These are phyloP conservation scores for Saururus chinensis DNA, from an alignment of 164 flowering plant species.

Conservation along the genomic window DNA sequence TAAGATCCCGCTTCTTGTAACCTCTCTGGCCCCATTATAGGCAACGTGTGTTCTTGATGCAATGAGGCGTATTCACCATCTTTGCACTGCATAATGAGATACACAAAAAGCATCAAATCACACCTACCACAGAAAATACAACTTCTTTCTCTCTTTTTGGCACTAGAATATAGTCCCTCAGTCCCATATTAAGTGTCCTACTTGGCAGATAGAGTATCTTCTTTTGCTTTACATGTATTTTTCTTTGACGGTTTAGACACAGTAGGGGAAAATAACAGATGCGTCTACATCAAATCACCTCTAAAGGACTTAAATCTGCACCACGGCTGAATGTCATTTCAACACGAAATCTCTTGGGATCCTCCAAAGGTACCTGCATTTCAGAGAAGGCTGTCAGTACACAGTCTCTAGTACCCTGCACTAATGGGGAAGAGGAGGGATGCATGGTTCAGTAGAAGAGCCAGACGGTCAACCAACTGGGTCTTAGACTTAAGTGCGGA, in stretches of 20 bases:
- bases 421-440: neutral
- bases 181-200: too few relatives aligned
- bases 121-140: neutral
- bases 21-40: constrained; percentile 98
- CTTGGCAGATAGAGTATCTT: too few relatives aligned
- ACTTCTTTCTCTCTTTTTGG: neutral
- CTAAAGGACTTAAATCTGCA: constrained; percentile 93
- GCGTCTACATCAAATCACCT: constrained; percentile 29
- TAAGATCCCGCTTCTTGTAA: constrained; percentile 87
- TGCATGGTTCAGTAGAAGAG: too few relatives aligned
- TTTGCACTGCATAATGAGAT: constrained; percentile 32
- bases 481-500: neutral
- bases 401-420: neutral
- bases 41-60: constrained; percentile 91
- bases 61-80: constrained; percentile 62
- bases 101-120: neutral
- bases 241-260: too few relatives aligned
- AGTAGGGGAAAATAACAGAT: too few relatives aligned
- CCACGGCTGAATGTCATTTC: constrained; percentile 98
- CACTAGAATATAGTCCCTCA: too few relatives aligned
- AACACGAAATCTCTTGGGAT: constrained; percentile 75
- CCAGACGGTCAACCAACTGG: too few relatives aligned
- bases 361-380: constrained; percentile 79
- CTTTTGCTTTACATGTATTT: too few relatives aligned
- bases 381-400: neutral